Evolutionary conservation across 139 green algal species (phyloP).

Genomic region (Chlamydomonas sp.): DNA sequence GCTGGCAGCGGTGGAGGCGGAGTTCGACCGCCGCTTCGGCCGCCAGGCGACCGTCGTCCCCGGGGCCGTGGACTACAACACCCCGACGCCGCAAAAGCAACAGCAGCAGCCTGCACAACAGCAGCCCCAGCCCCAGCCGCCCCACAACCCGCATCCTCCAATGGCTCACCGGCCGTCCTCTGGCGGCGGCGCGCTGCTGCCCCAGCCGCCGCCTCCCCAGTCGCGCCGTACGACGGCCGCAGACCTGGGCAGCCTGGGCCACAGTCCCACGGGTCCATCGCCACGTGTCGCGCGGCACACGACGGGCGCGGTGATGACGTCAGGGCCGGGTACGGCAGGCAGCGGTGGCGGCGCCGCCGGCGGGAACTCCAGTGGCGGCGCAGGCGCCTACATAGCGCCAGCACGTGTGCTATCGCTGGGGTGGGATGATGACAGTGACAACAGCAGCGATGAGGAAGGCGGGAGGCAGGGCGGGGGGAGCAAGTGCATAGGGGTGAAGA

Average conservation of each 20-base stretch:
- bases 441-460: no score
- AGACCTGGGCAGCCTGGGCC: background rate
- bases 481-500: background rate
- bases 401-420: background rate
- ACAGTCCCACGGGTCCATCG: background rate
- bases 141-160: background rate
- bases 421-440: background rate
- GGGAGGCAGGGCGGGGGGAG: no score
- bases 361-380: no score
- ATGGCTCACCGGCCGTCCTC: background rate
- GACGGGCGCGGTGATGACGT: no score
- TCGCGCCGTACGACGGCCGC: background rate
- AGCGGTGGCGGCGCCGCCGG: no score
- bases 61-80: background rate
- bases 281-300: no score
- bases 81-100: no score
- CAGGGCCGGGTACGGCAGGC: no score
- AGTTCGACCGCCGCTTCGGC: constrained; percentile 36
- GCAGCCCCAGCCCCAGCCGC: background rate
- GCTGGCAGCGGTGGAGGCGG: constrained; percentile 25
- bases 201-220: background rate
- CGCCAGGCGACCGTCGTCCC: background rate
- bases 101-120: background rate
- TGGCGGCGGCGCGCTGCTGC: background rate
- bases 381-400: no score